Evolutionary conservation across 768 basidiomycete species (phyloP).

Genomic region (Tremella fuciformis): DNA sequence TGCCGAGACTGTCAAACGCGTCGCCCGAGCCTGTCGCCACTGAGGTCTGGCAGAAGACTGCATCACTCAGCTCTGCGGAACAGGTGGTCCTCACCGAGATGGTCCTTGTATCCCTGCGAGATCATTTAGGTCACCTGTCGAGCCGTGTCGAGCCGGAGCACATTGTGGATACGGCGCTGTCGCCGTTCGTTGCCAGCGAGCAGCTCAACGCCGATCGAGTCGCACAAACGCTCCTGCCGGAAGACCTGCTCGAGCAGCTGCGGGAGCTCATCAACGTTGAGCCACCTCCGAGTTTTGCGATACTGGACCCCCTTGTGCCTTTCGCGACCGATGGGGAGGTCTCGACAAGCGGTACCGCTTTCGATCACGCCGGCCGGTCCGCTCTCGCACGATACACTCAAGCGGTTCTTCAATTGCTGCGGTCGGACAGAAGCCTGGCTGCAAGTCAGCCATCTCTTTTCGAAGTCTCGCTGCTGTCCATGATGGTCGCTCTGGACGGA

Average conservation of each 20-base stretch:
- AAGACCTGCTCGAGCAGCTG: not conserved
- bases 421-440: conserved; percentile 63
- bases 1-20: conserved; percentile 18
- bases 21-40: not conserved
- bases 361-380: conserved; percentile 60
- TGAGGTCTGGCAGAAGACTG: conserved; percentile 10
- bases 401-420: conserved; percentile 61
- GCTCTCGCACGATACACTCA: conserved; percentile 64
- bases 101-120: conserved; percentile 13
- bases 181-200: conserved; percentile 7
- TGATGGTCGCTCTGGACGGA: conserved; percentile 64
- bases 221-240: conserved; percentile 18
- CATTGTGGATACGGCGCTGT: conserved; percentile 36
- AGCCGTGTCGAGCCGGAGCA: conserved; percentile 30
- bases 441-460: conserved; percentile 65
- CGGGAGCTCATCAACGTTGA: not conserved
- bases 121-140: conserved; percentile 9
- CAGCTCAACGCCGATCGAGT: conserved; percentile 14
- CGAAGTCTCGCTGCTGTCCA: conserved; percentile 65
- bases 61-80: conserved; percentile 10
- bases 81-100: conserved; percentile 8
- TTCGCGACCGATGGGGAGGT: conserved; percentile 15
- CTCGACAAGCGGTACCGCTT: conserved; percentile 22
- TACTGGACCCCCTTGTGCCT: conserved; percentile 34
- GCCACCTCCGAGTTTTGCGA: conserved; percentile 25